phyloP scores from a whole-genome alignment of 2,329 filamentous ascomycete genomes.

The Boeremia lycopersici region DNA sequence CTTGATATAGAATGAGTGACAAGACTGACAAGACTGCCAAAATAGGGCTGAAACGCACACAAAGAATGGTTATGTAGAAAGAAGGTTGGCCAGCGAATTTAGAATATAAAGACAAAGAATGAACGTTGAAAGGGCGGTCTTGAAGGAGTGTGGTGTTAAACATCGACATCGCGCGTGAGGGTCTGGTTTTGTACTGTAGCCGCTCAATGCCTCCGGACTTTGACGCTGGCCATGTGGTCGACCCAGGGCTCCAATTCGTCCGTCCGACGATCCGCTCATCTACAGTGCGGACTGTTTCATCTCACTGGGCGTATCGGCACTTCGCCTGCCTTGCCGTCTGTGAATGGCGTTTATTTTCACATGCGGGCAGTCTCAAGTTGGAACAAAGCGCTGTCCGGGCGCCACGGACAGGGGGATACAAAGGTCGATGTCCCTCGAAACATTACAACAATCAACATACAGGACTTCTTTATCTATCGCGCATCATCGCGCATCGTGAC shows the following conservation, averaged over 20 bases:
- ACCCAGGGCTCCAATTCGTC: neutral
- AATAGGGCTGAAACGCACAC: neutral
- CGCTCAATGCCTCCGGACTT: constrained; percentile 1
- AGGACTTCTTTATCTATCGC: neutral
- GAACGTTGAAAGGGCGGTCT: neutral
- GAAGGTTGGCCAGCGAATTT: neutral
- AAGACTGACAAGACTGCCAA: neutral
- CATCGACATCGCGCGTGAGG: neutral
- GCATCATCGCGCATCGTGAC: neutral
- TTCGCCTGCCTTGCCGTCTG: neutral
- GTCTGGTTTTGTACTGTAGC: constrained; percentile 2
- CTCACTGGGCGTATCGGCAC: neutral
- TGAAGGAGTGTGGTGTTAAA: neutral
- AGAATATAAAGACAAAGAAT: neutral
- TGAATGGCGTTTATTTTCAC: neutral
- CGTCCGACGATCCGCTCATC: neutral
- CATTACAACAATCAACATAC: neutral
- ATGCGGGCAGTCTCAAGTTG: neutral
- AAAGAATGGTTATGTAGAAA: neutral
- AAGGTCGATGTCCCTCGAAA: neutral
- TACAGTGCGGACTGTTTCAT: neutral
- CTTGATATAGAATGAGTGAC: constrained; percentile 5
- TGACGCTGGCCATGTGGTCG: constrained; percentile 7
- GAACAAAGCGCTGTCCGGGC: neutral
- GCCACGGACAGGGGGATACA: neutral